phyloP scores from a whole-genome alignment of 208 protist species.

The Vickermania spadyakhi region DNA sequence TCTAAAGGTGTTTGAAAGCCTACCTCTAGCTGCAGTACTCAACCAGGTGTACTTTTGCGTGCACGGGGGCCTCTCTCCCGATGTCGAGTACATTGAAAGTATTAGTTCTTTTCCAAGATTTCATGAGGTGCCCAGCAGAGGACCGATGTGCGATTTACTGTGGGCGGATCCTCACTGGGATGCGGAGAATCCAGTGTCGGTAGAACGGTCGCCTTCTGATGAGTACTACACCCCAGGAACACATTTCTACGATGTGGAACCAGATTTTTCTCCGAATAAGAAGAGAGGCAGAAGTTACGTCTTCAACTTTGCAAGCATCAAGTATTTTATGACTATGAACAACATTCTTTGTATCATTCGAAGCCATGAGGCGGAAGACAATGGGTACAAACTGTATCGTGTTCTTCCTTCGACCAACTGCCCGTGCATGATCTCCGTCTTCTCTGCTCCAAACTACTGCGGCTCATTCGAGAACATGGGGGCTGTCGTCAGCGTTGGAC shows the following conservation, averaged over 20 bases:
- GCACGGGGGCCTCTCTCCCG: conserved; percentile 96
- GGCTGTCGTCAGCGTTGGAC: conserved; percentile 69
- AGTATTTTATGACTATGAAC: conserved; percentile 92
- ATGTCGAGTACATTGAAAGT: conserved; percentile 87
- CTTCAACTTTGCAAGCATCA: conserved; percentile 72
- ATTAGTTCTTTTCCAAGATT: conserved; percentile 60
- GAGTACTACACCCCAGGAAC: conserved; percentile 51
- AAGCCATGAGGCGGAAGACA: conserved; percentile 92
- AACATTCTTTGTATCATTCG: conserved; percentile 94
- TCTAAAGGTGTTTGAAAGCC: conserved; percentile 91
- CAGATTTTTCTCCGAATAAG: conserved; percentile 60
- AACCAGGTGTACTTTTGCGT: conserved; percentile 98
- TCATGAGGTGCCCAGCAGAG: conserved; percentile 95
- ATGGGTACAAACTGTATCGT: conserved; percentile 93
- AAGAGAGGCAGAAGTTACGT: conserved; percentile 70
- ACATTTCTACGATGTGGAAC: conserved; percentile 45
- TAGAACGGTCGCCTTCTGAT: conserved; percentile 44
- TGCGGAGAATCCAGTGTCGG: conserved; percentile 39
- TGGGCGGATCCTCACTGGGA: conserved; percentile 98
- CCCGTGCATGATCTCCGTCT: conserved; percentile 96
- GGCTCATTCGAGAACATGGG: conserved; percentile 97
- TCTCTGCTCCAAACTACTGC: conserved; percentile 97
- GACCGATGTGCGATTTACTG: conserved; percentile 98
- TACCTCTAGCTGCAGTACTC: conserved; percentile 97
- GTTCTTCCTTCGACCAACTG: conserved; percentile 82